Conservation (phyloP, 2,329 filamentous ascomycete species). For the Calonectria montana region DNA sequence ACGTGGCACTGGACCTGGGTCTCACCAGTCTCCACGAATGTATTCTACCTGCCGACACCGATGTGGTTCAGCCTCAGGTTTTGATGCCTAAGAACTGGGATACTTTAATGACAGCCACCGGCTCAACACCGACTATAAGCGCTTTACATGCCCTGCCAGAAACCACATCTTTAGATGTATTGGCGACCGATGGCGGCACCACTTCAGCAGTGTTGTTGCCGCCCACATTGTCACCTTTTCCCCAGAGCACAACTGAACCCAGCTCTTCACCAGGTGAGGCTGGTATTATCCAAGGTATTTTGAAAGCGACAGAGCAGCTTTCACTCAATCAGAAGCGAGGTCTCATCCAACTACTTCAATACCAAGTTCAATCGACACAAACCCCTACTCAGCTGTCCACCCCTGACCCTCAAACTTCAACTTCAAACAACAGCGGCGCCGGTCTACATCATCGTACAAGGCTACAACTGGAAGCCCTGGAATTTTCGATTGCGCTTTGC, state of each 20-base stretch:
- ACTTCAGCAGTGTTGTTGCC: not conserved
- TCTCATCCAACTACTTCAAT: constrained; percentile 36
- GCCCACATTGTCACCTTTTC: constrained; percentile 1
- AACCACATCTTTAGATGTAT: not conserved
- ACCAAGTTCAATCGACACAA: constrained; percentile 20
- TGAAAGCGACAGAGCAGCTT: constrained; percentile 31
- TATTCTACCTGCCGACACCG: not conserved
- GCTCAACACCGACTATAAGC: not conserved
- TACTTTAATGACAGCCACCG: not conserved
- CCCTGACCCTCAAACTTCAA: not conserved
- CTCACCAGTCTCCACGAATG: not conserved
- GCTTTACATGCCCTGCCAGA: not conserved
- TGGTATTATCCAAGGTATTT: constrained; percentile 23
- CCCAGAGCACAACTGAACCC: not conserved
- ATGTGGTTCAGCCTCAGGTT: not conserved
- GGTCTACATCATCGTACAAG: constrained; percentile 18
- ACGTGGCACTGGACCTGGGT: not conserved
- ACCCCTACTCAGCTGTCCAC: not conserved
- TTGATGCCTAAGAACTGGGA: not conserved
- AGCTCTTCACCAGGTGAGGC: constrained; percentile 5
- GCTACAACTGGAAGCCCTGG: constrained; percentile 33
- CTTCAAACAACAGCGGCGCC: not conserved
- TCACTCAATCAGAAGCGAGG: constrained; percentile 33
- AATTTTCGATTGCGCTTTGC: constrained; percentile 35
- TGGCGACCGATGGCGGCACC: not conserved